Evolutionary conservation across 768 basidiomycete species (phyloP), one percentile per base, ranked within the genome.

Genomic region (Tulasnella sp.): DNA sequence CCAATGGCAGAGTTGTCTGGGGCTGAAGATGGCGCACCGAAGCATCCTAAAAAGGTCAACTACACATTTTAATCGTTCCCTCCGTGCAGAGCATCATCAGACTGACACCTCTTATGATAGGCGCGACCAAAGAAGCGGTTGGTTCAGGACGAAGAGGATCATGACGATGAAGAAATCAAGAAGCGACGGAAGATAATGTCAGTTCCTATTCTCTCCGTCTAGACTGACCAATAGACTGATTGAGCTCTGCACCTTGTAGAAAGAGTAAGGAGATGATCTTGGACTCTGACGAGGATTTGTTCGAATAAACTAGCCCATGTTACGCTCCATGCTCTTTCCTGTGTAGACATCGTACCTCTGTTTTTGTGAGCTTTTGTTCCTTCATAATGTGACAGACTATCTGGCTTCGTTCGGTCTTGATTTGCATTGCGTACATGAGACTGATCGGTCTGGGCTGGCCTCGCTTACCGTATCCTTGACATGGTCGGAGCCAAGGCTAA

Each of bases 221-320:
- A n/a, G n/a, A n/a, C 47, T 34, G 42, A 15, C 10, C 13, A 15
- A 19, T 1, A 13, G 15, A 38, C 17, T 17, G 32, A 27, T 26
- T 8, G 38, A 29, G 47, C 41, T 21, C 63, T 52, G 24, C 38
- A 3, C 32, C n/a, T 19, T 60, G 11, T 63, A 93, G 91, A 68
- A 94, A 93, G 77, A 92, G 88, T 67, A 91, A 89, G 71, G 91
- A 84, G 66, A 79, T 83, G 70, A 80, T 95, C 51, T 85, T 85
- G 5, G 89, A 93, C 68, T 89, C 88, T 2, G 91, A 93, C 68
- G 90, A 71, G 19, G 70, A 71, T 15, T 15, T 38, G 7, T 38
- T 38, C 15, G 34, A 38, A 15, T 38, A 38, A n/a, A n/a, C n/a
- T n/a, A n/a, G n/a, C n/a, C n/a, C n/a, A n/a, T n/a, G n/a, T n/a